These are phyloP conservation scores for Saturnispora saitoi DNA, from an alignment of 805 yeast species.

Conservation along the genomic window DNA sequence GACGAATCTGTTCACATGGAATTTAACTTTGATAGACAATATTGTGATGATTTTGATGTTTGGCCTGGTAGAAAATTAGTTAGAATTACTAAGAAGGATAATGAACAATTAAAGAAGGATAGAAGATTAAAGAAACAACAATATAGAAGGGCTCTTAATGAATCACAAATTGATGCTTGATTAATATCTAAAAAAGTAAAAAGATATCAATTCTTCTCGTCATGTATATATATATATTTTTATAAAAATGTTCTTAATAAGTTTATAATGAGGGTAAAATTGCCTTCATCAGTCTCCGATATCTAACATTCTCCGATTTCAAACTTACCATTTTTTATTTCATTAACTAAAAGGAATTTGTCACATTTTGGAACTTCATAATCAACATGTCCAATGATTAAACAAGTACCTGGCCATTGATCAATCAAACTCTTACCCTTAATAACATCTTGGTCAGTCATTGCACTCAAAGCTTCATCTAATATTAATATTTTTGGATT, in stretches of 20 bases:
- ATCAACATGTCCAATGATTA: constrained; percentile 75
- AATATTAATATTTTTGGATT: constrained; percentile 70
- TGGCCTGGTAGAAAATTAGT: constrained; percentile 68
- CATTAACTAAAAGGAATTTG: constrained; percentile 33
- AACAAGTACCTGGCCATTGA: constrained; percentile 55
- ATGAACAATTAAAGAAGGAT: constrained; percentile 38
- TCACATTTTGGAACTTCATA: constrained; percentile 75
- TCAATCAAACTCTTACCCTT: constrained; percentile 46
- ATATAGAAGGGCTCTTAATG: constrained; percentile 19
- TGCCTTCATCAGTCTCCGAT: too few relatives aligned
- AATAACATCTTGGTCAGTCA: constrained; percentile 57
- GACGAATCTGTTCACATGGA: constrained; percentile 73
- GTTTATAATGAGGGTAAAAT: too few relatives aligned
- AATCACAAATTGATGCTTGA: neutral
- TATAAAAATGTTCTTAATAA: neutral
- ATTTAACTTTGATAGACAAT: constrained; percentile 70
- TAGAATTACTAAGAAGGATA: constrained; percentile 43
- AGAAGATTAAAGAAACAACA: constrained; percentile 39
- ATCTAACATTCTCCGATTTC: constrained; percentile 19
- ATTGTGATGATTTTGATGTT: constrained; percentile 68
- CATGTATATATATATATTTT: neutral
- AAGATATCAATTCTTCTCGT: neutral
- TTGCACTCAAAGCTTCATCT: constrained; percentile 90
- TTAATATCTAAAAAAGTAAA: too few relatives aligned
- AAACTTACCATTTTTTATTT: constrained; percentile 25